Evolutionary conservation across 2,329 filamentous ascomycete genomes (phyloP).

Genomic region (Aciculosporium take): DNA sequence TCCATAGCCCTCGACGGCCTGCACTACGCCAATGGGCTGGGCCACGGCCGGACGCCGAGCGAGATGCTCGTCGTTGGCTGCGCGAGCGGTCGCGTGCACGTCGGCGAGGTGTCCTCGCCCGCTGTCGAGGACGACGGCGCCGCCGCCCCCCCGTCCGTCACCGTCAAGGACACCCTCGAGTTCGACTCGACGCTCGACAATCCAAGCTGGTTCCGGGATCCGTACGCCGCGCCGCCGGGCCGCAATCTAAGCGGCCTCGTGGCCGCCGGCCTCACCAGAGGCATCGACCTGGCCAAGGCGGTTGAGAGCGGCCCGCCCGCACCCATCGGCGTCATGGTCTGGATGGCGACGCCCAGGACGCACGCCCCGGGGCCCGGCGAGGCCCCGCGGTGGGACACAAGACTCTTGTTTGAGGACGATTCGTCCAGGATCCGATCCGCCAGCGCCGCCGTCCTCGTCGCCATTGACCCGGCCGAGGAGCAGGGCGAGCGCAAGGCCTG

Average conservation of each 20-base stretch:
- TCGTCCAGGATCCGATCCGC: slow-evolving; percentile 33
- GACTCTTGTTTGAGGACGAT: slow-evolving; percentile 44
- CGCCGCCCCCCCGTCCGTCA: slow-evolving; percentile 8
- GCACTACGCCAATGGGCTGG: slow-evolving; percentile 43
- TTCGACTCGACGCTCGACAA: slow-evolving; percentile 39
- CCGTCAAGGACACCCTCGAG: slow-evolving; percentile 26
- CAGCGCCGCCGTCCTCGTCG: slow-evolving; percentile 38
- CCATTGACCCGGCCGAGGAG: slow-evolving; percentile 31
- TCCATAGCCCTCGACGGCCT: slow-evolving; percentile 28
- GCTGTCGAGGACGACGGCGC: slow-evolving; percentile 4
- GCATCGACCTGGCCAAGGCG: slow-evolving; percentile 20
- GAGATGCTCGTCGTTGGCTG: slow-evolving; percentile 31
- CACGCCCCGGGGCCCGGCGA: background rate
- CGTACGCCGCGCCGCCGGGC: slow-evolving; percentile 26
- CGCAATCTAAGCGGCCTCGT: slow-evolving; percentile 41
- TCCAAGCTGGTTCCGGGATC: slow-evolving; percentile 41
- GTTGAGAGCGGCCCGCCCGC: slow-evolving; percentile 20
- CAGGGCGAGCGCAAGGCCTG: slow-evolving; percentile 33
- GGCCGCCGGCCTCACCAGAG: slow-evolving; percentile 30
- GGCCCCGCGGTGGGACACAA: slow-evolving; percentile 24
- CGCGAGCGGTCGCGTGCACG: slow-evolving; percentile 30
- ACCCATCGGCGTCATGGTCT: slow-evolving; percentile 33
- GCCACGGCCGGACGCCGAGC: slow-evolving; percentile 26
- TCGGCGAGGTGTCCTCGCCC: slow-evolving; percentile 18
- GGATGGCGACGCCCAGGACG: slow-evolving; percentile 16